Percentiles rank a stretch among this genome's conserved stretches.
Conservation (phyloP, 2,329 filamentous ascomycete genomes). For the Volutella citrinella region DNA sequence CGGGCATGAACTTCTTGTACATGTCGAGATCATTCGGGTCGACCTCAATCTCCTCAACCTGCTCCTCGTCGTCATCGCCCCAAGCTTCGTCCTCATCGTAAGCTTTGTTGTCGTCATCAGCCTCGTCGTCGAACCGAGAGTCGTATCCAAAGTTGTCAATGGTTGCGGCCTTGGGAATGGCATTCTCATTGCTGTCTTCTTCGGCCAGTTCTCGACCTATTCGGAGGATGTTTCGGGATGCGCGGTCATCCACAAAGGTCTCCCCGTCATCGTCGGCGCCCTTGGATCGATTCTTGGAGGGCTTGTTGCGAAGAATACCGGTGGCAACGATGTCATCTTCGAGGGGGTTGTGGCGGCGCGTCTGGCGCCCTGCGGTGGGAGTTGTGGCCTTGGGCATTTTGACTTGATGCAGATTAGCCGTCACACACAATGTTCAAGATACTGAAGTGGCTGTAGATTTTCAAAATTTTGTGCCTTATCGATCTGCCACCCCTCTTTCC, state of each 20-base stretch:
- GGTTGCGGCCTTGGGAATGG: conserved; percentile 40
- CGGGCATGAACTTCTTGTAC: conserved; percentile 86
- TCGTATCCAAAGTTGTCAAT: conserved; percentile 73
- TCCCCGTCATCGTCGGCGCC: conserved; percentile 60
- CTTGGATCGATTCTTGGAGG: conserved; percentile 67
- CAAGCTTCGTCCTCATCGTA: conserved; percentile 63
- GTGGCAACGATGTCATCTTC: conserved; percentile 79
- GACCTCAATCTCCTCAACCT: conserved; percentile 73
- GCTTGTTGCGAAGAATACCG: conserved; percentile 69
- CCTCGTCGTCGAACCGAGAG: conserved; percentile 63
- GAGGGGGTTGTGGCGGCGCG: conserved; percentile 82
- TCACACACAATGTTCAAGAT: conserved; percentile 22
- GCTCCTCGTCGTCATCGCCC: conserved; percentile 74
- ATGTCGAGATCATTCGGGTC: conserved; percentile 85
- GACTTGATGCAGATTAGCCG: conserved; percentile 17
- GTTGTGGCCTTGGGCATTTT: conserved; percentile 78
- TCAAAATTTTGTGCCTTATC: conserved; percentile 39
- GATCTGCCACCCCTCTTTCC: conserved; percentile 37
- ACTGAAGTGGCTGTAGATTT: conserved; percentile 23
- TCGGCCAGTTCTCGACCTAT: conserved; percentile 87
- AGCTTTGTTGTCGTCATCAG: conserved; percentile 40
- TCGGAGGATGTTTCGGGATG: conserved; percentile 82
- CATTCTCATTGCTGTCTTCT: conserved; percentile 57
- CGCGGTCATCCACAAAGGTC: conserved; percentile 80
- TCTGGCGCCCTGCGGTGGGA: conserved; percentile 53